Percentiles rank a stretch among this genome's conserved stretches.
Evolutionary conservation across 164 flowering plant genomes (phyloP).

Genomic region (Vitis vinifera): ASM3070453v1 NC_081805.1:9429501-9430000

Average conservation of each 20-base stretch:
- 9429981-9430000: constrained; percentile 34
- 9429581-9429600: too few species aligned
- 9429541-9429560: neutral
- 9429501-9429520: neutral
- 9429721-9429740: constrained; percentile 86
- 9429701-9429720: constrained; percentile 92
- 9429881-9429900: constrained; percentile 21
- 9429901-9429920: constrained; percentile 17
- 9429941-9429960: constrained; percentile 33
- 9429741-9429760: constrained; percentile 87
- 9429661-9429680: constrained; percentile 97
- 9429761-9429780: neutral
- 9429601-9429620: constrained; percentile 12
- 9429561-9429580: neutral
- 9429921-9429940: constrained; percentile 21
- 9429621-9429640: constrained; percentile 98
- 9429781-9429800: neutral
- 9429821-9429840: constrained; percentile 32
- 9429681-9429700: constrained; percentile 79
- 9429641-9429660: constrained; percentile 98
- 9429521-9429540: neutral
- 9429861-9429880: constrained; percentile 31
- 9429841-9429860: constrained; percentile 44
- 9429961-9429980: constrained; percentile 30
- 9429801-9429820: constrained; percentile 23